phyloP scores from a whole-genome alignment of 2,329 filamentous ascomycete species.

The Ceratocystis eucalypticola region DNA sequence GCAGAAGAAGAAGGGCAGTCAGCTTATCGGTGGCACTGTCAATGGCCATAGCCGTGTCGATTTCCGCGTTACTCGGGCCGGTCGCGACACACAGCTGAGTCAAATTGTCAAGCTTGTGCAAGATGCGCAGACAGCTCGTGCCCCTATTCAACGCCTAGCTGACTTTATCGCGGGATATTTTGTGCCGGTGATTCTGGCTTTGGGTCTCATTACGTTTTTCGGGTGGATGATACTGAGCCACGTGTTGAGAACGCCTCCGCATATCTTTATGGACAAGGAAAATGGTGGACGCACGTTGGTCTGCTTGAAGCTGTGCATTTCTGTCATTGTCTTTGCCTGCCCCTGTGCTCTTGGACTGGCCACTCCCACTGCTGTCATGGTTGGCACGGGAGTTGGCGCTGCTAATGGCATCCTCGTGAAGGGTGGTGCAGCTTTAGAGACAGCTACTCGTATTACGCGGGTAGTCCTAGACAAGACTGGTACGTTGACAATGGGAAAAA shows the following conservation, averaged over 20 bases:
- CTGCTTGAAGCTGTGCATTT: slow-evolving; percentile 93
- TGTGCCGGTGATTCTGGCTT: slow-evolving; percentile 71
- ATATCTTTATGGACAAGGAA: slow-evolving; percentile 66
- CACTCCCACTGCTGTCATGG: slow-evolving; percentile 96
- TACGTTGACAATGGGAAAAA: slow-evolving; percentile 85
- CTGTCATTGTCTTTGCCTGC: slow-evolving; percentile 95
- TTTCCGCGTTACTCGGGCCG: slow-evolving; percentile 81
- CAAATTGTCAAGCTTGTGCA: slow-evolving; percentile 98
- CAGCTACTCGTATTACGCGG: slow-evolving; percentile 76
- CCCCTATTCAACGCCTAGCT: slow-evolving; percentile 85
- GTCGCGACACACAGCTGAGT: slow-evolving; percentile 88
- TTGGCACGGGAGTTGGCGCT: slow-evolving; percentile 91
- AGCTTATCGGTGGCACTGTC: slow-evolving; percentile 84
- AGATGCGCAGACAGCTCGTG: slow-evolving; percentile 85
- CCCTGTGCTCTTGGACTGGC: slow-evolving; percentile 92
- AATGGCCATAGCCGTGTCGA: slow-evolving; percentile 87
- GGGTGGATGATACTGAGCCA: slow-evolving; percentile 94
- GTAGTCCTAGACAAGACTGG: slow-evolving; percentile 94
- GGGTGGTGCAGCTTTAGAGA: slow-evolving; percentile 83
- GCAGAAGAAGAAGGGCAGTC: slow-evolving; percentile 66
- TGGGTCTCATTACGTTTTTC: slow-evolving; percentile 74
- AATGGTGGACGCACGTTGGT: slow-evolving; percentile 93
- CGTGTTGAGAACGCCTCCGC: slow-evolving; percentile 65
- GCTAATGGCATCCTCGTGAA: slow-evolving; percentile 97
- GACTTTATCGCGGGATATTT: slow-evolving; percentile 90